Percentiles rank a stretch among this genome's conserved stretches.
These are phyloP conservation scores for Cercophora sp. DNA, from an alignment of 495 filamentous ascomycete species.

Conservation along the genomic window DNA sequence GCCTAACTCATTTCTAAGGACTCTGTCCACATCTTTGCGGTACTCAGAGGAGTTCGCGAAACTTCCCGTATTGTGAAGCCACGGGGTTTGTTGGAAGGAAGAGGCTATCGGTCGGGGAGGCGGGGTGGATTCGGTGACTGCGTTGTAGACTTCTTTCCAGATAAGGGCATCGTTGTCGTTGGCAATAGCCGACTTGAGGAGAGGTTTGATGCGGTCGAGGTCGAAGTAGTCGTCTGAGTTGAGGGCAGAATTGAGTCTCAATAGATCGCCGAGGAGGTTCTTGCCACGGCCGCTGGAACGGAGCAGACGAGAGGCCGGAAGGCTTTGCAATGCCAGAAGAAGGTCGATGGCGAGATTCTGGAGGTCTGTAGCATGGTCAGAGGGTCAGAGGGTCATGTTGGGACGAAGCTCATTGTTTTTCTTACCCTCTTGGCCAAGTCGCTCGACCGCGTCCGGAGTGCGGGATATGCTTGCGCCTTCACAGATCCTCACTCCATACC, in stretches of 20 bases:
- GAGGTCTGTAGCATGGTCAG: slow-evolving; percentile 14
- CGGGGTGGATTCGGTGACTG: slow-evolving; percentile 32
- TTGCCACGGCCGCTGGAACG: slow-evolving; percentile 11
- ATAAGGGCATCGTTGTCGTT: slow-evolving; percentile 29
- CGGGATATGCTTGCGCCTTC: slow-evolving; percentile 17
- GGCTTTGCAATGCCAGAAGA: slow-evolving; percentile 21
- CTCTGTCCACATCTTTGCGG: no score
- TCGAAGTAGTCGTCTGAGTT: slow-evolving; percentile 34
- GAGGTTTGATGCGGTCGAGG: slow-evolving; percentile 20
- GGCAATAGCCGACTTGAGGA: not conserved
- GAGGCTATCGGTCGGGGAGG: slow-evolving; percentile 28
- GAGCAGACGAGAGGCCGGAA: slow-evolving; percentile 26
- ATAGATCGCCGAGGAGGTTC: slow-evolving; percentile 21
- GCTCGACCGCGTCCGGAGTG: slow-evolving; percentile 24
- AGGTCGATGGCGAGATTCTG: slow-evolving; percentile 19
- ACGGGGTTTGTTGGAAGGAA: no score
- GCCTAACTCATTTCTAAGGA: no score
- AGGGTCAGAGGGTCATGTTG: slow-evolving; percentile 1
- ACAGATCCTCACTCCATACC: no score
- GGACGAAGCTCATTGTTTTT: slow-evolving; percentile 13
- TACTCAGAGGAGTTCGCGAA: no score
- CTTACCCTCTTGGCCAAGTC: slow-evolving; percentile 32
- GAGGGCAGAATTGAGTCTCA: slow-evolving; percentile 22
- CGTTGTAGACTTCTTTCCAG: slow-evolving; percentile 30
- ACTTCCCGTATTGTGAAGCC: no score